Evolutionary conservation across 2,329 filamentous ascomycete species (phyloP), one percentile per base, ranked within the genome.

Genomic region (Sporothrix curviconia): DNA sequence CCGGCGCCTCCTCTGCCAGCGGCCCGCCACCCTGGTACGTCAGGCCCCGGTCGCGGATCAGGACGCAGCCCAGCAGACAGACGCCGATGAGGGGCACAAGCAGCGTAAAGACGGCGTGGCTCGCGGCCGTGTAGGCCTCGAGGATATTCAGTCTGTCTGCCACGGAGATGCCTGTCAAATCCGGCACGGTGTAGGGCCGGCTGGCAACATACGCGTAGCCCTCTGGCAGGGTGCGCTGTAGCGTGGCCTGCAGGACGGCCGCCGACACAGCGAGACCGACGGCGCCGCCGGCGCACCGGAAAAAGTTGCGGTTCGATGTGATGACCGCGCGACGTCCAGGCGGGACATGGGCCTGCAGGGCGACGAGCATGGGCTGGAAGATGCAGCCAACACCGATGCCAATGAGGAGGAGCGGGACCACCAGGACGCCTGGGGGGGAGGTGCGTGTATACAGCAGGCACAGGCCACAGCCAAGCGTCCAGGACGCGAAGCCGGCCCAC

Each of bases 61-160:
- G 72, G 0, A 78, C 8, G 59, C 77, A 81, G 1, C 76, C 69
- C 5, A 79, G 46, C 14, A 84, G 70, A 60, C 78, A 81, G 0
- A 75, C 47, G 0, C 74, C 79, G 9, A 81, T 77, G 3, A 84
- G 60, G 0, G 81, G 81, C 0, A 80, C 74, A 64, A 80, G 80
- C 42, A 83, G 65, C 24, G 79, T 76, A 60, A 85, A 85, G 0
- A 85, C 80, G 0, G 75, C 74, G 30, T 74, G 72, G 22, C 77
- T 82, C 0, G 79, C 82, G 8, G 70, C 69, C 65, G 62, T 61
- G 51, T 63, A 61, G 0, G 61, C 61, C 14, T 61, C 57, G 1
- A 62, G 46, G 3, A 69, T 59, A 34, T 60, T 50, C 55, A 63
- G 19, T 2, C 28, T 37, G 8, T 58, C 58, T 1, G 28, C 52